Evolutionary conservation across 2,329 filamentous ascomycete genomes (phyloP), one percentile per base, ranked within the genome.

Genomic region (Akanthomyces uredinophilus): DNA sequence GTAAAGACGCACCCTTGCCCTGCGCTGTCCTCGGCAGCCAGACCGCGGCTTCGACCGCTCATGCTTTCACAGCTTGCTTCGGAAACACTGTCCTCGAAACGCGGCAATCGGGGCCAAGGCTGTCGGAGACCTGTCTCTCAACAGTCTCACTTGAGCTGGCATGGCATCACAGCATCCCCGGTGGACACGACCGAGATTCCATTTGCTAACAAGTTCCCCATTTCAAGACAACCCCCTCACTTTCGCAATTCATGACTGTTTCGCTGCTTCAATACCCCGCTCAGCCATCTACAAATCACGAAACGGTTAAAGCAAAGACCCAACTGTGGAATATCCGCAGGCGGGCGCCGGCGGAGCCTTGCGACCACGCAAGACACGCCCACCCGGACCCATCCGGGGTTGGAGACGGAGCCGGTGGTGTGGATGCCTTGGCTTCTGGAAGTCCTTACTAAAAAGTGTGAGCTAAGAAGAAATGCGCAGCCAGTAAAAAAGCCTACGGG

Each of bases 301-400:
- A 53, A 8, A 18, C 20, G 14, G 16, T 35, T 6, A 52, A 52
- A 52, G 16, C 14, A 18, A 8, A 24, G 7, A 20, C 24, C 53
- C 53, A 44, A 10, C 22, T 32, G 27, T 35, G 53, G 39, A 16
- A 46, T 16, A 20, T 44, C 22, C 22, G 39, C 22, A 37, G 35
- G 55, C 55, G 55, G 44, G 32, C 43, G 35, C 41, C 44, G 55
- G 55, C 55, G 44, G 55, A 44, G 55, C 29, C 24, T 55, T 32
- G n/a, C 27, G 29, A 24, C 13, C 41, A 58, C 44, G 22, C 43
- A 49, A 24, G 29, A 58, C 55, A 49, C 5, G 7, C 14, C 10
- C 43, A 27, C 46, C 55, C 55, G 55, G 44, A 35, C 44, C 55
- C 55, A 58, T 58, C 44, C 55, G 55, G 55, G 32, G 55, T 49